Conservation (phyloP, 768 basidiomycete genomes). For the Boletus pseudopeckii region DNA sequence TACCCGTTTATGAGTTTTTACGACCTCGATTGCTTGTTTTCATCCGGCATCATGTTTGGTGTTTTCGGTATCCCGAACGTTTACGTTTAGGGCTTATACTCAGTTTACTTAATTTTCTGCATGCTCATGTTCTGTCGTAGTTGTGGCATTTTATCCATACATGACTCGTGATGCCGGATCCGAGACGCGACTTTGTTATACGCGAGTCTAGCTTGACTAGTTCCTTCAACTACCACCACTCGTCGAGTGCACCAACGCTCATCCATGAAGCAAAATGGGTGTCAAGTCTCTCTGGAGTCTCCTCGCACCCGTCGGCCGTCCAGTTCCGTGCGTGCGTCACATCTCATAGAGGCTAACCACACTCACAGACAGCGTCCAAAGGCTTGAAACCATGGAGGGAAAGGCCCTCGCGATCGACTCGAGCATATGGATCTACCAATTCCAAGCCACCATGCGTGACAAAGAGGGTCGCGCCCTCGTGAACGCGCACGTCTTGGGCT, state of each 20-base stretch:
- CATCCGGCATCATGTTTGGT: constrained; percentile 14
- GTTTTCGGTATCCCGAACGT: constrained; percentile 13
- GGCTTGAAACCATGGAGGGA: constrained; percentile 93
- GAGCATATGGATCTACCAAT: constrained; percentile 99
- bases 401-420: constrained; percentile 96
- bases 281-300: constrained; percentile 96
- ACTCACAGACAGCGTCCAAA: constrained; percentile 31
- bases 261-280: constrained; percentile 59
- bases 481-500: constrained; percentile 93
- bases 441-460: constrained; percentile 98
- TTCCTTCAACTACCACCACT: neutral
- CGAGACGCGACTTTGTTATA: constrained; percentile 8
- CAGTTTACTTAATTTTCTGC: too few species aligned
- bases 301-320: constrained; percentile 88
- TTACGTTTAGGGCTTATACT: constrained; percentile 13
- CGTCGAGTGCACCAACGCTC: neutral
- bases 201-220: neutral
- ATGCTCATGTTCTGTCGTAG: constrained; percentile 7
- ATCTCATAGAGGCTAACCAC: neutral
- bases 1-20: constrained; percentile 7
- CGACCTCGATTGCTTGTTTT: constrained; percentile 14
- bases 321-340: constrained; percentile 67
- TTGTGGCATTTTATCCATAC: constrained; percentile 5
- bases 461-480: constrained; percentile 88
- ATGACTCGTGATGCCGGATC: neutral